Conservation (phyloP, 1,284 basidiomycete species). For the Tylopilus sp. region DNA sequence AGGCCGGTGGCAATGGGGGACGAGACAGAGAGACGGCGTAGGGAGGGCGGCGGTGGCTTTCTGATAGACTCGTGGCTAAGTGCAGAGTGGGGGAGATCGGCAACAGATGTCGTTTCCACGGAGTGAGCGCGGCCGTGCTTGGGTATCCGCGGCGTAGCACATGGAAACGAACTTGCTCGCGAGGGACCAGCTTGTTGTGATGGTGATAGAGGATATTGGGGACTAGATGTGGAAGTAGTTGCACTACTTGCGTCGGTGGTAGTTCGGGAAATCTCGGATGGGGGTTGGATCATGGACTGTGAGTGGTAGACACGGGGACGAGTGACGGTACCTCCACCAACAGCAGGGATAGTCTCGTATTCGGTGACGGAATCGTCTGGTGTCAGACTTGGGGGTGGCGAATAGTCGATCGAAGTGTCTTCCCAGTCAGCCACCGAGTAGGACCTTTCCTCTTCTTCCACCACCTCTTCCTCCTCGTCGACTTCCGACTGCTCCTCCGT, state of each 20-base stretch:
- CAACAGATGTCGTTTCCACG: conserved; percentile 34
- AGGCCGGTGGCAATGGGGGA: conserved; percentile 31
- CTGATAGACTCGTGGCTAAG: conserved; percentile 23
- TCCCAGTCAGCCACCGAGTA: conserved; percentile 71
- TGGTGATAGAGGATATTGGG: conserved; percentile 4
- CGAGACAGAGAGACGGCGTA: conserved; percentile 44
- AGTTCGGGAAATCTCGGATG: conserved; percentile 33
- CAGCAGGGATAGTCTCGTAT: conserved; percentile 71
- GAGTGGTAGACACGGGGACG: conserved; percentile 73
- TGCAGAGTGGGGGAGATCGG: conserved; percentile 19
- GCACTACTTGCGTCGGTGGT: conserved; percentile 5
- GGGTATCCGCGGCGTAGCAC: conserved; percentile 12
- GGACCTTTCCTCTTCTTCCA: conserved; percentile 43
- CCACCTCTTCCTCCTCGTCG: conserved; percentile 46
- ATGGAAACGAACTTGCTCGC: conserved; percentile 8
- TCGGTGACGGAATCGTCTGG: conserved; percentile 40
- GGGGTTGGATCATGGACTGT: conserved; percentile 57
- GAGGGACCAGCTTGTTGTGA: conserved; percentile 20
- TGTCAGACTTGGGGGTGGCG: conserved; percentile 30
- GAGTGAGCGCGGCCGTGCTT: conserved; percentile 32
- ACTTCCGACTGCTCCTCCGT: conserved; percentile 58
- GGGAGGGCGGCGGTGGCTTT: conserved; percentile 27
- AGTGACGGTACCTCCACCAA: conserved; percentile 73
- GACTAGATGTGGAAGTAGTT: conserved; percentile 11
- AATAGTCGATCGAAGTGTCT: conserved; percentile 41